Evolutionary conservation across 352 stramenopile genomes (phyloP).

Genomic region (Phytophthora pisi): DNA sequence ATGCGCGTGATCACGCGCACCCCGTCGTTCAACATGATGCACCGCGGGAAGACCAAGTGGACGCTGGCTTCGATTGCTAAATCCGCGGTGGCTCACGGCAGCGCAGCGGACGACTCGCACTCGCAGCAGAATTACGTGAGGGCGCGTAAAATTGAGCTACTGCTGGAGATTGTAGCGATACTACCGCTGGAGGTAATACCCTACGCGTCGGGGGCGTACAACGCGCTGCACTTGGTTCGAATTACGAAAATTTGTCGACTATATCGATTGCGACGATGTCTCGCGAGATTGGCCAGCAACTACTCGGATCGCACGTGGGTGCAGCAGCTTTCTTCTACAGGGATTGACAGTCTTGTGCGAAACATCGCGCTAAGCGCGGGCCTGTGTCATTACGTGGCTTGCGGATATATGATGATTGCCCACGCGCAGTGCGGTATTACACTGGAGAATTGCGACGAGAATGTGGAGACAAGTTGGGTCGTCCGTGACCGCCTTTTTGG

Average conservation of each 20-base stretch:
- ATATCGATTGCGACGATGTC: slow-evolving; percentile 46
- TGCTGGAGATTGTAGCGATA: slow-evolving; percentile 56
- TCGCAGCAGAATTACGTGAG: background rate
- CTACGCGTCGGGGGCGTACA: slow-evolving; percentile 41
- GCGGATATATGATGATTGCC: slow-evolving; percentile 74
- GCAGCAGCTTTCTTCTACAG: slow-evolving; percentile 62
- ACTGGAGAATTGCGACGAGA: slow-evolving; percentile 48
- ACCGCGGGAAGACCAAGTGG: background rate
- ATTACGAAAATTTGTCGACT: slow-evolving; percentile 64
- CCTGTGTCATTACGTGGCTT: slow-evolving; percentile 64
- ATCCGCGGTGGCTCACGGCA: background rate
- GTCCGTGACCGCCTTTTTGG: slow-evolving; percentile 61
- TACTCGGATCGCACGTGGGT: slow-evolving; percentile 55
- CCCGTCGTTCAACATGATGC: slow-evolving; percentile 14
- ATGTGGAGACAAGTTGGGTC: slow-evolving; percentile 62
- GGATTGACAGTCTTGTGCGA: slow-evolving; percentile 53
- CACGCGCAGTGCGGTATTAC: slow-evolving; percentile 61
- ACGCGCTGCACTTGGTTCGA: slow-evolving; percentile 61
- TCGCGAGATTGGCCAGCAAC: slow-evolving; percentile 55
- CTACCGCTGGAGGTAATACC: slow-evolving; percentile 65
- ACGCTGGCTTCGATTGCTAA: background rate
- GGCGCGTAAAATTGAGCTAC: slow-evolving; percentile 32
- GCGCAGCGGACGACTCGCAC: background rate
- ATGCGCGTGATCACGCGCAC: background rate
- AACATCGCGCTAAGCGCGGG: slow-evolving; percentile 42